Percentiles rank a stretch among this genome's conserved stretches.
These are phyloP conservation scores for Solidago caesia DNA, from an alignment of 129 eudicot species.

Conservation along the genomic window DNA sequence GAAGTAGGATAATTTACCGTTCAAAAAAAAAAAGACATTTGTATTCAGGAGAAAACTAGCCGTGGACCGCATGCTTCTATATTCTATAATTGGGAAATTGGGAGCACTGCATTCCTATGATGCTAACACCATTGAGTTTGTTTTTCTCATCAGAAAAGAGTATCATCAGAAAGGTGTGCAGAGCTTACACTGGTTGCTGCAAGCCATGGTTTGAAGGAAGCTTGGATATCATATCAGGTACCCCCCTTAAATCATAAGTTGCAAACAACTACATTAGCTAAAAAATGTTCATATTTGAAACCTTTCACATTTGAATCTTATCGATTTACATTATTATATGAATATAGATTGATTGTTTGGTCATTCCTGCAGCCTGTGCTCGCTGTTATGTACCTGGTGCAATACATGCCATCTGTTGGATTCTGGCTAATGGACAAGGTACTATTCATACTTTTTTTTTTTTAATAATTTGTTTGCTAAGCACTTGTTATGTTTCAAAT, in stretches of 20 bases:
- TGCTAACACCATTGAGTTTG: not conserved
- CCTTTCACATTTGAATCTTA: not conserved
- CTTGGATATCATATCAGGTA: slow-evolving; percentile 99
- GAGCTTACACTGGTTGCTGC: slow-evolving; percentile 89
- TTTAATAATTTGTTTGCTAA: not conserved
- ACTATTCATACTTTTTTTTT: slow-evolving; percentile 1
- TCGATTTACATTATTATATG: not conserved
- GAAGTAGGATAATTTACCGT: too few relatives aligned
- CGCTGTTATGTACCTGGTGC: slow-evolving; percentile 90
- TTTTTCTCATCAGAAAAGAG: slow-evolving; percentile 59
- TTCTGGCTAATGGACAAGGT: slow-evolving; percentile 99
- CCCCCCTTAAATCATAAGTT: not conserved
- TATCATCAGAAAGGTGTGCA: slow-evolving; percentile 93
- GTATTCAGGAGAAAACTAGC: too few relatives aligned
- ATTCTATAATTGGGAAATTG: too few relatives aligned
- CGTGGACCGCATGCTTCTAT: too few relatives aligned
- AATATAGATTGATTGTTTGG: slow-evolving; percentile 10
- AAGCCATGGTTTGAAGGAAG: slow-evolving; percentile 91
- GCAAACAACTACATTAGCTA: not conserved
- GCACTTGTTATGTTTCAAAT: not conserved
- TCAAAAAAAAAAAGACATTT: too few relatives aligned
- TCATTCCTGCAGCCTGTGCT: slow-evolving; percentile 84
- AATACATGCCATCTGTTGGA: slow-evolving; percentile 85
- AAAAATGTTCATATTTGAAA: not conserved
- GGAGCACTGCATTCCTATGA: not conserved